These are phyloP conservation scores for Ogataea naganishii DNA, from an alignment of 805 yeast species.

Conservation along the genomic window DNA sequence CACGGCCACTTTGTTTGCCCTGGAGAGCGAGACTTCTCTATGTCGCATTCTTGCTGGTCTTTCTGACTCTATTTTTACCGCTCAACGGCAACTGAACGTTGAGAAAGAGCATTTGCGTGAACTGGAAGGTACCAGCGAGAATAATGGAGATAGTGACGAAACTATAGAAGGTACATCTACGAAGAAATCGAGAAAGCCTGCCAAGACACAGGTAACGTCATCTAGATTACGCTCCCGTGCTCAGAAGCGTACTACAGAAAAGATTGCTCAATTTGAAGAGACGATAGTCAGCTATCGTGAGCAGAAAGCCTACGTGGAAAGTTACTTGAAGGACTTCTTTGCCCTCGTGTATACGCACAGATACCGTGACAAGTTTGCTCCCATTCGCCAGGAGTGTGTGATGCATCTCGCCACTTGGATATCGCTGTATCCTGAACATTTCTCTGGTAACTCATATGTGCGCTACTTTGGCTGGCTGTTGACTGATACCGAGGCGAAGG, in stretches of 20 bases:
- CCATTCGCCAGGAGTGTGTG: constrained; percentile 65
- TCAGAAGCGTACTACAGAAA: too few relatives aligned
- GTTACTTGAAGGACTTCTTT: constrained; percentile 55
- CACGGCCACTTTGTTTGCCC: constrained; percentile 50
- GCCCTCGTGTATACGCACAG: constrained; percentile 65
- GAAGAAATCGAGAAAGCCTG: constrained; percentile 21
- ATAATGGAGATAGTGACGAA: constrained; percentile 12
- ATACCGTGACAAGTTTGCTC: constrained; percentile 70
- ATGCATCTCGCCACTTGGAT: constrained; percentile 62
- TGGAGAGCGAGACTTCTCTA: constrained; percentile 52
- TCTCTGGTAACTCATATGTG: constrained; percentile 59
- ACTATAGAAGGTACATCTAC: constrained; percentile 20
- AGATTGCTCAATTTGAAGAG: constrained; percentile 35
- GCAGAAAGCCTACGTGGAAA: constrained; percentile 46
- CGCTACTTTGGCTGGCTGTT: constrained; percentile 80
- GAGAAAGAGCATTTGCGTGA: constrained; percentile 24
- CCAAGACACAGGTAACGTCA: constrained; percentile 20
- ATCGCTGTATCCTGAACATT: constrained; percentile 57
- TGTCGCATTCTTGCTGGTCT: constrained; percentile 38
- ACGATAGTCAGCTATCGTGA: constrained; percentile 32
- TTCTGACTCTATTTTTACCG: constrained; percentile 29
- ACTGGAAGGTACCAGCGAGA: too few relatives aligned
- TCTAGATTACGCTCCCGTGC: constrained; percentile 33
- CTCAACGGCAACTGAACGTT: constrained; percentile 32
- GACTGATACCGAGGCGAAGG: constrained; percentile 56